phyloP scores from a whole-genome alignment of 768 basidiomycete genomes.

The Sarcodon sp. region DNA sequence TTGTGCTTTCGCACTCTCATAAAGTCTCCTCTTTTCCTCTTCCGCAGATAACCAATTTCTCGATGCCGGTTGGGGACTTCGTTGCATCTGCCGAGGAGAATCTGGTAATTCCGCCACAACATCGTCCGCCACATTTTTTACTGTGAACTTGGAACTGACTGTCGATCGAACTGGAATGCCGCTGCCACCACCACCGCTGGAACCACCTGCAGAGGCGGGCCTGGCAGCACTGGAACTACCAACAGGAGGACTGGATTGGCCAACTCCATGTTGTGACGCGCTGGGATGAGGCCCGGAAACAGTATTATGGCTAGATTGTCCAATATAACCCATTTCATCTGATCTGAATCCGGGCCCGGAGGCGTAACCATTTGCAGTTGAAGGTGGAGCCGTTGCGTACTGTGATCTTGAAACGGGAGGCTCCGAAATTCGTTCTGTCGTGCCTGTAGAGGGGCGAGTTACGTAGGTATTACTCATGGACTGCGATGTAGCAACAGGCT shows the following conservation, averaged over 20 bases:
- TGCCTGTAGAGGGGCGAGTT: no score
- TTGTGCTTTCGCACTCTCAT: constrained; percentile 25
- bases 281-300: not conserved
- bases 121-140: constrained; percentile 7
- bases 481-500: constrained; percentile 1
- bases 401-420: not conserved
- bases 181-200: not conserved
- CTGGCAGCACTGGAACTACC: not conserved
- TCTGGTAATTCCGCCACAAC: constrained; percentile 7
- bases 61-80: not conserved
- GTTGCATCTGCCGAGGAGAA: not conserved
- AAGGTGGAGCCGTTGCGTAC: not conserved
- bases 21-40: constrained; percentile 29
- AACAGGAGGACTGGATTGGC: not conserved
- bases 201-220: not conserved
- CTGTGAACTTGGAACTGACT: constrained; percentile 1
- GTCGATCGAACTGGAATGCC: constrained; percentile 1
- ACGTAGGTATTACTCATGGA: not conserved
- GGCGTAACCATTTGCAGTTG: not conserved
- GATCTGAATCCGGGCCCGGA: not conserved
- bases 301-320: not conserved
- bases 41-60: constrained; percentile 23
- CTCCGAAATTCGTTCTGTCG: not conserved
- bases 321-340: not conserved
- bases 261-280: no score